Conservation (phyloP, 2,329 filamentous ascomycete genomes). For the Rugonectria rugulosa region DNA sequence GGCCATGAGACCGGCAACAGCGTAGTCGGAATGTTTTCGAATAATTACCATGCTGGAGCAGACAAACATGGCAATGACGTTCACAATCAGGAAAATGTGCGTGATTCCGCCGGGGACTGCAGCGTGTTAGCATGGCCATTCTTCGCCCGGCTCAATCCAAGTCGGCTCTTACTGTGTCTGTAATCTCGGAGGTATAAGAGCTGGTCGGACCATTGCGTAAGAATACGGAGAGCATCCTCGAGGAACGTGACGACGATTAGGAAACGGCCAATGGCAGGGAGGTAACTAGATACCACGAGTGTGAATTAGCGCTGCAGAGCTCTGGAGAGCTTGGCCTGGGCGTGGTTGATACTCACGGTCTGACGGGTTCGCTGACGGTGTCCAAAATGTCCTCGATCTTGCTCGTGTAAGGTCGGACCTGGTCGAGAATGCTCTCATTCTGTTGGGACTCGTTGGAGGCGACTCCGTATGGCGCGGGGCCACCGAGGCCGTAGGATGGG, state of each 20-base stretch:
- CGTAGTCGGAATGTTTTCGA: slow-evolving; percentile 92
- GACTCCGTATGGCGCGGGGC: slow-evolving; percentile 72
- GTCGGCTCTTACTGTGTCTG: slow-evolving; percentile 77
- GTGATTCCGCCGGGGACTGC: slow-evolving; percentile 87
- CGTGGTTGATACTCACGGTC: slow-evolving; percentile 70
- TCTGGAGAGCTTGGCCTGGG: slow-evolving; percentile 6
- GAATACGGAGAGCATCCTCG: slow-evolving; percentile 93
- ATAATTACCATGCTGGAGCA: slow-evolving; percentile 89
- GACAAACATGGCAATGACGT: slow-evolving; percentile 85
- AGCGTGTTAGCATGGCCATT: slow-evolving; percentile 27
- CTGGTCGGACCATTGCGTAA: slow-evolving; percentile 98
- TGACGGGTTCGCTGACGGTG: slow-evolving; percentile 85
- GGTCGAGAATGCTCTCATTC: slow-evolving; percentile 71
- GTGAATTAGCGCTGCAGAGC: slow-evolving; percentile 26
- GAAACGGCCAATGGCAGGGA: slow-evolving; percentile 95
- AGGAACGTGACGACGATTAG: slow-evolving; percentile 98
- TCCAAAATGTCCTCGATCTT: slow-evolving; percentile 97
- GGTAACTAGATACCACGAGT: slow-evolving; percentile 66
- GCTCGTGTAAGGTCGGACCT: slow-evolving; percentile 93
- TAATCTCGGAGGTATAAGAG: slow-evolving; percentile 92
- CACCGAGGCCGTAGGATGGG: slow-evolving; percentile 84
- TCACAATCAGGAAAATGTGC: slow-evolving; percentile 89
- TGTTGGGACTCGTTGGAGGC: slow-evolving; percentile 67
- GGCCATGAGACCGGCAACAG: slow-evolving; percentile 85
- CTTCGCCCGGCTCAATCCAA: neutral